Base-by-base conservation (phyloP, 768 basidiomycete species). In the Lactarius psammicola region DNA sequence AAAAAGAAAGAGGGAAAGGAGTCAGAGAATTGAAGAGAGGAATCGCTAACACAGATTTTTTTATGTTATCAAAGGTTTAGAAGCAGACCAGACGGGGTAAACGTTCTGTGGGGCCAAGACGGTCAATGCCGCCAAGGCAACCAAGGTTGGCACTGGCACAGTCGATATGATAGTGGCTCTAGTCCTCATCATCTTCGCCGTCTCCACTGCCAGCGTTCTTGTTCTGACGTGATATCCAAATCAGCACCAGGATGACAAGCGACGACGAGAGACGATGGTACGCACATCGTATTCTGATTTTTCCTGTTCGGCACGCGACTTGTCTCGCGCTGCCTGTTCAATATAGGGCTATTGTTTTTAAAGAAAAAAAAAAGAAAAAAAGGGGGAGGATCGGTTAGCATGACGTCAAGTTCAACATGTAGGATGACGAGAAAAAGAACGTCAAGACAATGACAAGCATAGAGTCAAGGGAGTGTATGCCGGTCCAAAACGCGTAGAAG, bases 251-350 rank as follows among this genome's bases (percentile, higher is more conserved):
- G 34, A 36, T 17, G 0, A 38, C 18, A 9, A 17, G 4, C 23
- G n/a, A 55, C 1, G 15, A 30, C 8, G 65, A 49, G 11, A 23
- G n/a, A 18, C 3, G 34, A 62, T 51, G 4, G 58, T 59, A 76
- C 80, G 62, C 64, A 83, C 82, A 54, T 80, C 74, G 72, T 80
- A 71, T 4, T 75, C 76, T 56, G 77, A 76, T 76, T 92, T 92
- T 76, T 94, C 92, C 63, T 87, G 83, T 71, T 94, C 94, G 34
- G 92, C 93, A 60, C 95, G 85, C 66, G 80, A 75, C 83, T 97
- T 98, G 79, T 98, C 95, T 62, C 83, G 82, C 46, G 88, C 85
- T 56, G 96, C 95, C 76, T 89, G 85, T 62, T 94, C 90, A 65
- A 89, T 71, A 80, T 96, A 98, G 18, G 94, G 94, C 94, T 95